Evolutionary conservation across 805 yeast genomes (phyloP).

Genomic region (Suhomyces canberraensis): DNA sequence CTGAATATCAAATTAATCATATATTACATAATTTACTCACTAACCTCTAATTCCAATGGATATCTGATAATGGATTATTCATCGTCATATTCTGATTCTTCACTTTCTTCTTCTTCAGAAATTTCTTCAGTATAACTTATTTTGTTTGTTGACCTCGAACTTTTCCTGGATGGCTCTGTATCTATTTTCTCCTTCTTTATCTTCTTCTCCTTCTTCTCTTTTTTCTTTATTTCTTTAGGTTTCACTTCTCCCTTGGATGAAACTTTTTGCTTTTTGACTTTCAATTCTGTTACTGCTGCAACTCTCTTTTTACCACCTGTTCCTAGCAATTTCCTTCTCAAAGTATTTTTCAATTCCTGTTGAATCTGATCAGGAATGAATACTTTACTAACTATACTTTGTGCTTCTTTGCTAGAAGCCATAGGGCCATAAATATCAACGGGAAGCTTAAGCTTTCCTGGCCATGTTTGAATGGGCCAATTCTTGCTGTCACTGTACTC

Average conservation of each 20-base stretch:
- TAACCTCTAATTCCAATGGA: no score
- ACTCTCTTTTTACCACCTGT: conserved; percentile 11
- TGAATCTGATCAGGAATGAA: conserved; percentile 52
- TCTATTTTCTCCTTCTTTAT: conserved; percentile 1
- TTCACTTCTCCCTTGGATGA: conserved; percentile 8
- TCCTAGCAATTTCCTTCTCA: conserved; percentile 23
- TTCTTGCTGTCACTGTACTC: conserved; percentile 52
- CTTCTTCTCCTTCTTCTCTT: conserved; percentile 9
- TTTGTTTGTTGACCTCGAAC: conserved; percentile 31
- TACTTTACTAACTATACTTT: conserved; percentile 49
- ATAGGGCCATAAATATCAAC: conserved; percentile 68
- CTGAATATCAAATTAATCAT: no score
- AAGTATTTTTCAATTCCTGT: conserved; percentile 29
- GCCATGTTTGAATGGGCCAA: conserved; percentile 79
- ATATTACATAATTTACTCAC: no score
- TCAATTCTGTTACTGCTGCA: conserved; percentile 5
- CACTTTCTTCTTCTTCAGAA: neutral
- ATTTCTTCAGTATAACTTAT: conserved; percentile 33
- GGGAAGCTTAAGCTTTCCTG: conserved; percentile 70
- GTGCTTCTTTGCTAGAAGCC: conserved; percentile 55
- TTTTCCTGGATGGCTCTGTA: conserved; percentile 40
- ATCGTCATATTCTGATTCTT: no score
- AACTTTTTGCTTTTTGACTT: conserved; percentile 6
- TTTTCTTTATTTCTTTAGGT: conserved; percentile 23
- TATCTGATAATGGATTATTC: no score